Evolutionary conservation across 345 rosid genomes (phyloP).

Genomic region (Lagerstroemia speciosa): DNA sequence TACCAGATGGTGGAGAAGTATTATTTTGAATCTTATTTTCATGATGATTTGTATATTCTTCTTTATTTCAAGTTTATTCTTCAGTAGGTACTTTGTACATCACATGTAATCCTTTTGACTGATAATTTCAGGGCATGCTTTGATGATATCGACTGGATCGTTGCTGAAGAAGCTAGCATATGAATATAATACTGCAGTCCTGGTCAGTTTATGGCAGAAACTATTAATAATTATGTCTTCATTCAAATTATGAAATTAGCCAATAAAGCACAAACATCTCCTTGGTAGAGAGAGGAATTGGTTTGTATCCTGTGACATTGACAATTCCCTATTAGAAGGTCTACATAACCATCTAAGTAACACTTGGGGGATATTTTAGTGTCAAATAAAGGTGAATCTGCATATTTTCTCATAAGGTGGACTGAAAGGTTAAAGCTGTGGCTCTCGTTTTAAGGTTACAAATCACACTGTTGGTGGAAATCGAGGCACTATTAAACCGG

Average conservation of each 20-base stretch:
- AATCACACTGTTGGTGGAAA: constrained; percentile 81
- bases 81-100: background rate
- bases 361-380: background rate
- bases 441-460: constrained; percentile 42
- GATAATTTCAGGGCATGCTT: constrained; percentile 48
- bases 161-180: constrained; percentile 77
- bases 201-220: constrained; percentile 29
- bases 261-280: background rate
- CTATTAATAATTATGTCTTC: background rate
- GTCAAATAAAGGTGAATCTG: constrained; percentile 3
- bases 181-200: constrained; percentile 49
- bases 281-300: background rate
- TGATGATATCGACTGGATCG: constrained; percentile 63
- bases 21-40: background rate
- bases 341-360: background rate
- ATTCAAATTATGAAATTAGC: background rate
- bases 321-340: background rate
- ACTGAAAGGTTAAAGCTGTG: background rate
- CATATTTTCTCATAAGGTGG: background rate
- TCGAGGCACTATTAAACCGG: constrained; percentile 59
- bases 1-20: background rate
- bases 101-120: constrained; percentile 1
- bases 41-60: background rate
- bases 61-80: background rate
- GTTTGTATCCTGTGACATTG: background rate